Evolutionary conservation across 805 yeast genomes (phyloP).

Genomic region (Citeromyces matritensis): DNA sequence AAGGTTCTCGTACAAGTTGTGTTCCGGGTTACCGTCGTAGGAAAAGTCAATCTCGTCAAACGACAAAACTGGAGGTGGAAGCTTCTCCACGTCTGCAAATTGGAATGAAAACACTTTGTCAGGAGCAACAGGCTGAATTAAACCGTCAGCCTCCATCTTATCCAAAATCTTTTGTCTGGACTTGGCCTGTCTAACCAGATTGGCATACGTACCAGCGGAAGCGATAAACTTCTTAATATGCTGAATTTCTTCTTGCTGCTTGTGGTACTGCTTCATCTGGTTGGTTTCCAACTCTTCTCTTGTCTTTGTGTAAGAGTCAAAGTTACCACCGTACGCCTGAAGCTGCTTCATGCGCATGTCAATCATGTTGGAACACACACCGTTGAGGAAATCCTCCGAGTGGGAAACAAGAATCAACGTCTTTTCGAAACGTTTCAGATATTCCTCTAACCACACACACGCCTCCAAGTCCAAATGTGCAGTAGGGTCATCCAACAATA

Average conservation of each 20-base stretch:
- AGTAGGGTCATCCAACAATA: slow-evolving; percentile 95
- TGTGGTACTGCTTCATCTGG: slow-evolving; percentile 93
- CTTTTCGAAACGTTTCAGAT: slow-evolving; percentile 86
- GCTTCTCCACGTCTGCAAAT: slow-evolving; percentile 90
- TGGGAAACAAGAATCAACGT: slow-evolving; percentile 90
- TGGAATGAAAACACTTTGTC: slow-evolving; percentile 91
- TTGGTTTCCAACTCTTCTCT: slow-evolving; percentile 87
- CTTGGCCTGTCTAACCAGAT: slow-evolving; percentile 96
- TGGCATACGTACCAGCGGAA: slow-evolving; percentile 98
- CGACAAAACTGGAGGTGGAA: slow-evolving; percentile 97
- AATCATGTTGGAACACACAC: slow-evolving; percentile 96
- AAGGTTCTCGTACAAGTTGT: slow-evolving; percentile 78
- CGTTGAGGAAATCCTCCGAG: slow-evolving; percentile 98
- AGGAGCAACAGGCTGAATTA: slow-evolving; percentile 80
- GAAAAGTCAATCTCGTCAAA: slow-evolving; percentile 92
- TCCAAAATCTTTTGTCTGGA: slow-evolving; percentile 98
- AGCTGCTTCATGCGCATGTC: slow-evolving; percentile 85
- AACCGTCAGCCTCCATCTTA: slow-evolving; percentile 99
- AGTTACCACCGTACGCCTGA: slow-evolving; percentile 88
- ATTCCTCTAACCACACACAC: slow-evolving; percentile 99
- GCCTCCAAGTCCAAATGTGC: slow-evolving; percentile 99
- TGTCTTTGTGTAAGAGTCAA: slow-evolving; percentile 92
- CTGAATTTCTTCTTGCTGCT: slow-evolving; percentile 97
- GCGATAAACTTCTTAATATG: slow-evolving; percentile 99
- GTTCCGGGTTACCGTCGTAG: slow-evolving; percentile 70